Conservation (phyloP, 1,284 basidiomycete genomes). For the Malassezia furfur region DNA sequence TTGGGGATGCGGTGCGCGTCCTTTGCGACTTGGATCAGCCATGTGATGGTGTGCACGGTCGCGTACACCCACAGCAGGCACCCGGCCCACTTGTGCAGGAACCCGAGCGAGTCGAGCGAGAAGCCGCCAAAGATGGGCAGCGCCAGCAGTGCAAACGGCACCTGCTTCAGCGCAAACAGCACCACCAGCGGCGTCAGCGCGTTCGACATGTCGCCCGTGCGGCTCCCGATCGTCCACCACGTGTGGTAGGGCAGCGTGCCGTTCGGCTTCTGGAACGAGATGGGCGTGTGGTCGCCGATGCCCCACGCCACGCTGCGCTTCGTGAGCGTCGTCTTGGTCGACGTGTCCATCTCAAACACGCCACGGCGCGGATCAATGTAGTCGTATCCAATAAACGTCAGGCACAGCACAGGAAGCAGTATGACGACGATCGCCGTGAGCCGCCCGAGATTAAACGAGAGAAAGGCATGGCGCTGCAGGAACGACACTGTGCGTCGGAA, state of each 20-base stretch:
- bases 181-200: constrained; percentile 67
- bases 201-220: constrained; percentile 68
- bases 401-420: constrained; percentile 27
- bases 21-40: constrained; percentile 62
- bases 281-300: constrained; percentile 26
- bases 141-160: constrained; percentile 71
- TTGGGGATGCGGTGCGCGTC: constrained; percentile 53
- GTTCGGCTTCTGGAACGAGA: constrained; percentile 48
- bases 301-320: constrained; percentile 30
- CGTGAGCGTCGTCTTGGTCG: neutral
- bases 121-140: constrained; percentile 61
- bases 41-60: constrained; percentile 61
- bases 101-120: constrained; percentile 66
- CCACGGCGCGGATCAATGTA: constrained; percentile 58
- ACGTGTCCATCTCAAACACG: constrained; percentile 26
- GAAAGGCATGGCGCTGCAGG: constrained; percentile 22
- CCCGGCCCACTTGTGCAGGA: constrained; percentile 65
- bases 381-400: constrained; percentile 60
- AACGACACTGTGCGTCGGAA: neutral
- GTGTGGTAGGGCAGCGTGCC: constrained; percentile 62
- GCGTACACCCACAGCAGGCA: constrained; percentile 65
- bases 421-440: constrained; percentile 28
- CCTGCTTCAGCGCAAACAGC: constrained; percentile 67
- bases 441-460: constrained; percentile 32
- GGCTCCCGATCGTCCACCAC: constrained; percentile 66